phyloP scores from a whole-genome alignment of 1,284 basidiomycete species.

The Tilletia caries region DNA sequence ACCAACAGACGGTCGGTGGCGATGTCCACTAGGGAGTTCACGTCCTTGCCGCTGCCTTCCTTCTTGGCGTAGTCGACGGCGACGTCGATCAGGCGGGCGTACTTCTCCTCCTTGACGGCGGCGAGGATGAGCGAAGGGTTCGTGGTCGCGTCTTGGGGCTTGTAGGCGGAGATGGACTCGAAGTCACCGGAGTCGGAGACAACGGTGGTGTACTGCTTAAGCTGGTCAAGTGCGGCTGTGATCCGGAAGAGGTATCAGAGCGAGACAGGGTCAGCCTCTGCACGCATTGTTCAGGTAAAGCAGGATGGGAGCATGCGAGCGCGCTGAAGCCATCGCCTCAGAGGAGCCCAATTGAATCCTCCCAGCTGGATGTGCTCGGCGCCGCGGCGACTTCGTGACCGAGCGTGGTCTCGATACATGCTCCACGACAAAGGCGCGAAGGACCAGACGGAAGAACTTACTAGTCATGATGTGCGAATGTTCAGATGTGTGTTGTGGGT shows the following conservation, averaged over 20 bases:
- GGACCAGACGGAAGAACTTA: not conserved
- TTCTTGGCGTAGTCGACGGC: slow-evolving; percentile 78
- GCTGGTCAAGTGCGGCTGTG: slow-evolving; percentile 43
- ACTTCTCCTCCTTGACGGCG: slow-evolving; percentile 83
- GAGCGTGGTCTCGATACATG: too few relatives aligned
- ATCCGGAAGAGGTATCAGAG: too few relatives aligned
- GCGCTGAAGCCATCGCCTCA: too few relatives aligned
- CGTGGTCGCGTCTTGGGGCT: slow-evolving; percentile 54
- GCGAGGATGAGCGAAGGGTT: slow-evolving; percentile 69
- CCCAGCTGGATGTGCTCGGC: too few relatives aligned
- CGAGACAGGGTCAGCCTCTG: too few relatives aligned
- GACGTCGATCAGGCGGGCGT: slow-evolving; percentile 76
- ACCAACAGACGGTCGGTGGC: slow-evolving; percentile 89
- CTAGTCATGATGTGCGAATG: not conserved
- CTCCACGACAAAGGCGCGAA: not conserved
- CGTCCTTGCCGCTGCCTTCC: slow-evolving; percentile 61
- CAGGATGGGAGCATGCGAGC: slow-evolving; percentile 1
- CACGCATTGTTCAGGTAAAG: slow-evolving; percentile 23
- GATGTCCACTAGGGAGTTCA: slow-evolving; percentile 56
- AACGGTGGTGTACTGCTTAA: slow-evolving; percentile 52
- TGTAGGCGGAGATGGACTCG: slow-evolving; percentile 51
- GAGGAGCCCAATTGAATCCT: too few relatives aligned
- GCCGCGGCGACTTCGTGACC: too few relatives aligned
- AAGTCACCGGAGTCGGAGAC: slow-evolving; percentile 54
- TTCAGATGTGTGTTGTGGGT: not conserved